Conservation (phyloP, 352 stramenopile species). For the Pythium myriotylum region DNA sequence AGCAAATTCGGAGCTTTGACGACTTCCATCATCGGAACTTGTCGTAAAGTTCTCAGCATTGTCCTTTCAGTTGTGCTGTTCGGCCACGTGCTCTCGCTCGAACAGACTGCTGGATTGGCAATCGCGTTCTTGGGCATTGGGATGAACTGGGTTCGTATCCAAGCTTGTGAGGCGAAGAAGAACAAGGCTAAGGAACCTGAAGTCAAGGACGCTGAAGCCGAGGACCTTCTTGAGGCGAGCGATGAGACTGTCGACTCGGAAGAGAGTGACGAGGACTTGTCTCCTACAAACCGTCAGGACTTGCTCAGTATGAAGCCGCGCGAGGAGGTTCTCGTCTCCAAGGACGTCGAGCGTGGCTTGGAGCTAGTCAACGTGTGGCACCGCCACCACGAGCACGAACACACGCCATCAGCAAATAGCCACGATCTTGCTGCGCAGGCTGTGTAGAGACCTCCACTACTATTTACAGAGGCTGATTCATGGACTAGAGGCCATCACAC, state of each 20-base stretch:
- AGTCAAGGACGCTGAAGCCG: conserved; percentile 42
- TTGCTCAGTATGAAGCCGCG: conserved; percentile 32
- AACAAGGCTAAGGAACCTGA: conserved; percentile 29
- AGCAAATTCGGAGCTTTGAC: conserved; percentile 86
- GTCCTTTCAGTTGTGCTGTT: conserved; percentile 85
- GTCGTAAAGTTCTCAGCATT: conserved; percentile 86
- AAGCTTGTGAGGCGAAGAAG: conserved; percentile 43
- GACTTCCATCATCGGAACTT: conserved; percentile 85
- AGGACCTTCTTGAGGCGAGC: conserved; percentile 61
- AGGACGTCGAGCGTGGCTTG: conserved; percentile 58
- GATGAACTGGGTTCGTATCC: conserved; percentile 76
- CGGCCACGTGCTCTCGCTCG: conserved; percentile 66
- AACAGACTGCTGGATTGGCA: conserved; percentile 66
- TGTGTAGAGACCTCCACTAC: conserved; percentile 21
- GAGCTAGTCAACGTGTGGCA: conserved; percentile 77
- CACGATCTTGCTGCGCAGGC: conserved; percentile 28
- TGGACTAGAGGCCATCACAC: conserved; percentile 1
- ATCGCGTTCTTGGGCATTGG: conserved; percentile 75
- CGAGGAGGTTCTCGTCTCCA: conserved; percentile 37
- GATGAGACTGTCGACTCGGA: conserved; percentile 69
- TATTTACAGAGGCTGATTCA: conserved; percentile 23
- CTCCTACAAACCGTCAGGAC: conserved; percentile 24
- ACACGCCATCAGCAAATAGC: conserved; percentile 17
- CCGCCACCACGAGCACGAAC: conserved; percentile 41
- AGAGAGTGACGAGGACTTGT: conserved; percentile 43